Percentiles rank a stretch among this genome's conserved stretches.
These are phyloP conservation scores for Boletus edulis DNA, from an alignment of 768 basidiomycete genomes.

Conservation along the genomic window DNA sequence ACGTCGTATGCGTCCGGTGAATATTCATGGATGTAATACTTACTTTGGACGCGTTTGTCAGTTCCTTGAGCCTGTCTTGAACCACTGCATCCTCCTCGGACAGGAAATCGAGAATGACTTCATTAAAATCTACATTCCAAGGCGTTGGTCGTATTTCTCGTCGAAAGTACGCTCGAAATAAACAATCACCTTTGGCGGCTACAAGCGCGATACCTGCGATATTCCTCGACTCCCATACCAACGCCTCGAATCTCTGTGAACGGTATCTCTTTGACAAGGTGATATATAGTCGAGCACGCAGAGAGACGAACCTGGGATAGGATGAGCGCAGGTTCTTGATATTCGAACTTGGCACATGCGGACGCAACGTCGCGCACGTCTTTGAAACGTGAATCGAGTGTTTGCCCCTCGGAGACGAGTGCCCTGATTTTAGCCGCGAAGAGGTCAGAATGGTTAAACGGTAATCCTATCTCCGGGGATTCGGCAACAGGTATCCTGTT, in stretches of 20 bases:
- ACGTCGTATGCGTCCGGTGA: not conserved
- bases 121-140: conserved; percentile 14
- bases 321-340: conserved; percentile 3
- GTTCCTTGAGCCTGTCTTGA: conserved; percentile 15
- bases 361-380: conserved; percentile 11
- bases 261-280: not conserved
- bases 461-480: not conserved
- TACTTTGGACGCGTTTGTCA: conserved; percentile 10
- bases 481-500: not conserved
- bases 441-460: conserved; percentile 8
- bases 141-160: no score
- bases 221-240: conserved; percentile 20
- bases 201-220: conserved; percentile 12
- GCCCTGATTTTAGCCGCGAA: conserved; percentile 2
- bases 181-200: conserved; percentile 13
- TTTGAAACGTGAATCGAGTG: conserved; percentile 11
- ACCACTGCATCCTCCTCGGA: conserved; percentile 4
- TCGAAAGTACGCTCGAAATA: not conserved
- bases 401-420: conserved; percentile 15
- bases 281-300: not conserved
- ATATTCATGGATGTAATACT: not conserved
- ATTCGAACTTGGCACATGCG: conserved; percentile 2
- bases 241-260: conserved; percentile 10
- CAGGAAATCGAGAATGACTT: conserved; percentile 20
- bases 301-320: conserved; percentile 9